Conservation (phyloP, 176 grass and related monocot species). For the Olyra latifolia region DNA sequence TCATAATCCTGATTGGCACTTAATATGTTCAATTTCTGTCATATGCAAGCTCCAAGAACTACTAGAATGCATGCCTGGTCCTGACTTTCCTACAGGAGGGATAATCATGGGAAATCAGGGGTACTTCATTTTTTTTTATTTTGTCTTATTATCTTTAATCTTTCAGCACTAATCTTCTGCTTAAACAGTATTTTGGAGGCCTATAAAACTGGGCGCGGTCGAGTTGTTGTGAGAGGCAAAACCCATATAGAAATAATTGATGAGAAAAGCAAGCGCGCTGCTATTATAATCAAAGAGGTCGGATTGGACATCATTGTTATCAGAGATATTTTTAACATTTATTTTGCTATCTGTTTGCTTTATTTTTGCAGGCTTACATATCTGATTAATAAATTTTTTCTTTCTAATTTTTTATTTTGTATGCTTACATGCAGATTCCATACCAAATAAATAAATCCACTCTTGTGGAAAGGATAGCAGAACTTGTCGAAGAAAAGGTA, state of each 20-base stretch:
- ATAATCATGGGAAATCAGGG: slow-evolving; percentile 81
- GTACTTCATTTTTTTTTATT: slow-evolving; percentile 39
- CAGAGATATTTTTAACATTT: background rate
- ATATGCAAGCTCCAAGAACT: slow-evolving; percentile 84
- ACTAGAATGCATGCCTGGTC: slow-evolving; percentile 93
- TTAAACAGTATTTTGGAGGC: slow-evolving; percentile 84
- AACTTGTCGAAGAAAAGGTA: slow-evolving; percentile 97
- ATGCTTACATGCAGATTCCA: slow-evolving; percentile 63
- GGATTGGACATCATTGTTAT: slow-evolving; percentile 20
- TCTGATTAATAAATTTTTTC: background rate
- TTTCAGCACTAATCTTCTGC: slow-evolving; percentile 25
- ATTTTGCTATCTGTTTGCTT: slow-evolving; percentile 9
- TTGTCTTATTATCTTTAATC: slow-evolving; percentile 30
- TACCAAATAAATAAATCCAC: slow-evolving; percentile 93
- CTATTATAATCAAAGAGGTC: slow-evolving; percentile 98
- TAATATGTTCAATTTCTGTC: slow-evolving; percentile 26
- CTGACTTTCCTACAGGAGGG: slow-evolving; percentile 97
- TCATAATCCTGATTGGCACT: slow-evolving; percentile 13
- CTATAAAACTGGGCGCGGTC: slow-evolving; percentile 80
- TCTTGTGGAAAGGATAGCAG: slow-evolving; percentile 88
- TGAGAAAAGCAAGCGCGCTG: slow-evolving; percentile 67
- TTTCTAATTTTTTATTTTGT: slow-evolving; percentile 39
- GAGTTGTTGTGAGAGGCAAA: slow-evolving; percentile 89
- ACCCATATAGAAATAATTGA: slow-evolving; percentile 76
- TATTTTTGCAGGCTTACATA: background rate